Evolutionary conservation across 768 basidiomycete species (phyloP), one percentile per base, ranked within the genome.

Genomic region (Gloeophyllum trabeum): DNA sequence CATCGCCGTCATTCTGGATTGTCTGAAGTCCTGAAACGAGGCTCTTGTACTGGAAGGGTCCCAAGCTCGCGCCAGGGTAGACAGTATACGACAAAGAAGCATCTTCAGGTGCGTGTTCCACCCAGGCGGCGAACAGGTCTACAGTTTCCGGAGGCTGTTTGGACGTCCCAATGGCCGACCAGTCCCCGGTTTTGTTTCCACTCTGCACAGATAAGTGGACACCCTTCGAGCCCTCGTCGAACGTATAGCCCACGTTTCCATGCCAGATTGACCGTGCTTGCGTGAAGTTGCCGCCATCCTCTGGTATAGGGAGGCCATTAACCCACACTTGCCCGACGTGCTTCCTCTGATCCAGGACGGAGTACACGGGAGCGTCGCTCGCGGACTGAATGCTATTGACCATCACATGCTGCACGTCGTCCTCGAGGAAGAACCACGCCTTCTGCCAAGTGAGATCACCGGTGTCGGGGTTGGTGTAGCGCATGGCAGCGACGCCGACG

Each of bases 341-440:
- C 3, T 63, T 69, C 44, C 70, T 69, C 53, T 85, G 80, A 54
- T 86, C 82, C 19, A 86, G 70, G 37, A 84, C 79, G 20, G 76
- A 73, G 54, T 71, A 67, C 12, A 83, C 67, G 2, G 75, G 63
- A 2, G 70, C 66, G 39, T 52, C 56, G 24, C 63, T 63, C 4
- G 59, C 61, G 0, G 73, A 72, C 18, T 64, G 52, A 35, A 82
- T 56, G 46, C 61, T 63, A 39, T 75, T 65, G 20, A 83, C 51
- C 69, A 76, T 75, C 47, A 83, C 73, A 48, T 75, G 68, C 49
- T 81, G 78, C 6, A 76, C 61, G 45, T 79, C 76, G 49, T 75
- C 59, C 12, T 71, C 67, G 24, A 84, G 62, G 70, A 81, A 84
- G 61, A 85, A 83, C 76, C 78, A 82, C 0, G 72, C 67, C 58